A percentile compares a stretch with the other conserved stretches of the same genome.
Evolutionary conservation across 352 stramenopile genomes (phyloP).

Genomic region (Pythium phragmiticola): DNA sequence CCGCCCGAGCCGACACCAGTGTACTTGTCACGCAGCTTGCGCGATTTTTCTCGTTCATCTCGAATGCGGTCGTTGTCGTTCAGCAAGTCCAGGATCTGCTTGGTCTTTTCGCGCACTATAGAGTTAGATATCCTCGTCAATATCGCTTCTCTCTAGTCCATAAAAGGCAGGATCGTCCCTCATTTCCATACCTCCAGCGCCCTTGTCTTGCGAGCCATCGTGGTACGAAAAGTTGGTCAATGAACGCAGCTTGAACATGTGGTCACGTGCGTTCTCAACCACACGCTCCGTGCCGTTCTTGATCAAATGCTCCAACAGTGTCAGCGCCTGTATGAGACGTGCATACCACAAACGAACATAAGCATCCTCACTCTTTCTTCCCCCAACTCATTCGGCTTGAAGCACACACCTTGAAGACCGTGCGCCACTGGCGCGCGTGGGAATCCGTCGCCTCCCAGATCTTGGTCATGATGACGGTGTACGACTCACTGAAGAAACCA

Average conservation of each 20-base stretch:
- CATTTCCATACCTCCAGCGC: conserved; percentile 59
- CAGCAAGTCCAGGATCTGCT: conserved; percentile 84
- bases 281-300: conserved; percentile 98
- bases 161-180: no score
- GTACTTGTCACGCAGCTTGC: conserved; percentile 86
- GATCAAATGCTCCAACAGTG: conserved; percentile 96
- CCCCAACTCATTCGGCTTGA: neutral
- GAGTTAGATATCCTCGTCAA: no score
- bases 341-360: conserved; percentile 10
- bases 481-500: conserved; percentile 65
- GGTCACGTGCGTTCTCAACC: conserved; percentile 95
- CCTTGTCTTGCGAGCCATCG: conserved; percentile 82
- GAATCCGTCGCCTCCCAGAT: conserved; percentile 95
- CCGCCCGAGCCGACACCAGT: conserved; percentile 67
- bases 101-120: conserved; percentile 87
- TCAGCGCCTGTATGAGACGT: conserved; percentile 52
- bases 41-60: conserved; percentile 85
- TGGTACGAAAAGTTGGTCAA: conserved; percentile 90
- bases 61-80: conserved; percentile 89
- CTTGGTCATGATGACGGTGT: conserved; percentile 89
- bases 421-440: conserved; percentile 92
- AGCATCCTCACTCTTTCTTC: neutral
- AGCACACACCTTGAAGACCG: conserved; percentile 93
- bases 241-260: conserved; percentile 91
- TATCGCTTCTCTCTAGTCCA: no score